Evolutionary conservation across 805 yeast genomes (phyloP), one percentile per base, ranked within the genome.

Genomic region (Nakazawaea wickerhamii): DNA sequence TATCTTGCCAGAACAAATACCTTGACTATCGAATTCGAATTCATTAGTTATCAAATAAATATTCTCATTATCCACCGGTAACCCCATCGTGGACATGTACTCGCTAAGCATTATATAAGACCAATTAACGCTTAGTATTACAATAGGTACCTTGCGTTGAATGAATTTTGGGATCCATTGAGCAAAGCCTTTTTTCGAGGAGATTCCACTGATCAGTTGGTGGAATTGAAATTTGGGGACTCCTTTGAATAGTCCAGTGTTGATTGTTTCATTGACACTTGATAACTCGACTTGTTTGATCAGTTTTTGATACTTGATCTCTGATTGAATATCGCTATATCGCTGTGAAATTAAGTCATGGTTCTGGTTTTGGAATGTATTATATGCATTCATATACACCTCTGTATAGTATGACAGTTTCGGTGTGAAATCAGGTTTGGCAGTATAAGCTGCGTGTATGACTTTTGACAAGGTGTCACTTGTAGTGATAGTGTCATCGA

Each of bases 401-500:
- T 65, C 53, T 10, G 66, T 59, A 55, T 73, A 79, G 49, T 73
- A 62, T 21, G 49, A 48, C 59, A 78, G 71, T 0, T 59, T 53
- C 7, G 71, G 67, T 3, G 51, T 52, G 34, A 62, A 59, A n/a
- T 55, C 55, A 3, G 70, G 70, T 33, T 68, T 64, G 13, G 52
- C 40, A 2, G 25, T 27, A 40, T 73, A 73, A 0, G 79, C 74
- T 2, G 76, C 67, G 27, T 67, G 59, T 11, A 79, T 76, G n/a
- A 78, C 62, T 4, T 74, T 51, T 20, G 55, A 55, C 22, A 80
- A 70, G 0, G 88, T 79, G 55, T 81, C 87, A 23, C 58, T 52
- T 5, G 52, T 48, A 0, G 87, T 78, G 21, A 77, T 66, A 0
- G 87, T 81, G 33, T 79, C 86, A 54, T 81, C 88, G 80, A 84